Percentiles rank a stretch among this genome's conserved stretches.
Conservation (phyloP, 2,329 filamentous ascomycete genomes). For the Emergomyces orientalis region DNA sequence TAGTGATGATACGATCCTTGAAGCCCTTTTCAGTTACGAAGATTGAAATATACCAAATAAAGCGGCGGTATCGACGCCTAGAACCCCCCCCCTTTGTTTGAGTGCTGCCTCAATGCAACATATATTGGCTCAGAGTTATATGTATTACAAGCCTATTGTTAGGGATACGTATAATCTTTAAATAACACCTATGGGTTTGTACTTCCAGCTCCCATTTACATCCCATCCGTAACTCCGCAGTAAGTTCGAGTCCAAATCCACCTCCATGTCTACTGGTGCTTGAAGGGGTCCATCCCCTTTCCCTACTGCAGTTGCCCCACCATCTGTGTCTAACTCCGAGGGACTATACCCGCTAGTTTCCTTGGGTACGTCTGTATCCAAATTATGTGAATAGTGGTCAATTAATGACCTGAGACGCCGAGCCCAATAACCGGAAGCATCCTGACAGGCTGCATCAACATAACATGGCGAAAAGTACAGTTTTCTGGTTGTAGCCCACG, state of each 20-base stretch:
- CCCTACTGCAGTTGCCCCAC: neutral
- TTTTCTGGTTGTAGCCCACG: conserved; percentile 28
- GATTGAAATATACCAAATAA: neutral
- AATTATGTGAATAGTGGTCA: conserved; percentile 3
- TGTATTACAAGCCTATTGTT: neutral
- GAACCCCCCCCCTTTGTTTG: neutral
- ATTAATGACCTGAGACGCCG: conserved; percentile 1
- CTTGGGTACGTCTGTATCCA: neutral
- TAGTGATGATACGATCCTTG: neutral
- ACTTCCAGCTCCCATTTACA: conserved; percentile 21
- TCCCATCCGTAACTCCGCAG: conserved; percentile 15
- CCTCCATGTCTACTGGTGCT: neutral
- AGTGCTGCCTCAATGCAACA: conserved; percentile 12
- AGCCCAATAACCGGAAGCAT: conserved; percentile 8
- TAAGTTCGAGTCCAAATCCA: conserved; percentile 8
- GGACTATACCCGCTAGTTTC: neutral
- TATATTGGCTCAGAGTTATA: neutral
- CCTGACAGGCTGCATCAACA: conserved; percentile 26
- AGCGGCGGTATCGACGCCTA: neutral
- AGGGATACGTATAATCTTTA: neutral
- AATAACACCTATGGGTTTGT: conserved; percentile 26
- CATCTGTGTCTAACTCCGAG: neutral
- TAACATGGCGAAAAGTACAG: conserved; percentile 26
- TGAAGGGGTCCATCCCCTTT: neutral
- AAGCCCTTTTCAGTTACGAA: neutral